Evolutionary conservation across 345 rosid genomes (phyloP).

Genomic region (Moricandia moricandioides): DNA sequence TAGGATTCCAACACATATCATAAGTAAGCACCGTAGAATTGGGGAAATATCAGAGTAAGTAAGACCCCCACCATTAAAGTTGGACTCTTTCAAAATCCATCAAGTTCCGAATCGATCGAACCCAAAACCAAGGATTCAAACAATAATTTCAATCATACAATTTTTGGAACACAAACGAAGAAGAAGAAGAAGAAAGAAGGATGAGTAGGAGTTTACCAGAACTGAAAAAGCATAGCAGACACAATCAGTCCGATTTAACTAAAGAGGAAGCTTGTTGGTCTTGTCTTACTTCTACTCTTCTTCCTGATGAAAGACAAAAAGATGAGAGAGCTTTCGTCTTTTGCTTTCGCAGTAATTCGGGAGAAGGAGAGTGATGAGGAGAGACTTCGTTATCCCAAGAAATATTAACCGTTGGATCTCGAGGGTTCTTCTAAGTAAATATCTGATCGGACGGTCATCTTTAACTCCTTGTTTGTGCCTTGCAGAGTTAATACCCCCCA

Average conservation of each 20-base stretch:
- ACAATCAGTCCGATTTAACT: background rate
- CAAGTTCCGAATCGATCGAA: constrained; percentile 1
- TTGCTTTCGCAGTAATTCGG: constrained; percentile 23
- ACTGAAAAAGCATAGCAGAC: background rate
- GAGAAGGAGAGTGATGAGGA: constrained; percentile 5
- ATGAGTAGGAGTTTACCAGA: constrained; percentile 12
- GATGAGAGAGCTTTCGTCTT: background rate
- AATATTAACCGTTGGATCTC: constrained; percentile 17
- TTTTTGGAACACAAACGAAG: background rate
- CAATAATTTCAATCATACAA: background rate
- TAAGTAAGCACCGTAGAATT: background rate
- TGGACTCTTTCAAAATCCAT: constrained; percentile 18
- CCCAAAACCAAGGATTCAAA: background rate
- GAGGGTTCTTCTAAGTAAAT: constrained; percentile 11
- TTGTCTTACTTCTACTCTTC: background rate
- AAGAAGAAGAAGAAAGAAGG: background rate
- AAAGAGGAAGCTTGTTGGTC: background rate
- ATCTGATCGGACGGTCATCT: constrained; percentile 7
- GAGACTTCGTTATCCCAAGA: background rate
- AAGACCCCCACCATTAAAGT: constrained; percentile 22
- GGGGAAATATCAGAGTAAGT: background rate
- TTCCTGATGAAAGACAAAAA: background rate
- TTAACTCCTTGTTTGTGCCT: background rate
- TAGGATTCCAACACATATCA: background rate
- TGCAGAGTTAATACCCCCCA: too few species aligned